Percentiles rank a stretch among this genome's conserved stretches.
Conservation (phyloP, 768 basidiomycete species). For the Trametes punicea region DNA sequence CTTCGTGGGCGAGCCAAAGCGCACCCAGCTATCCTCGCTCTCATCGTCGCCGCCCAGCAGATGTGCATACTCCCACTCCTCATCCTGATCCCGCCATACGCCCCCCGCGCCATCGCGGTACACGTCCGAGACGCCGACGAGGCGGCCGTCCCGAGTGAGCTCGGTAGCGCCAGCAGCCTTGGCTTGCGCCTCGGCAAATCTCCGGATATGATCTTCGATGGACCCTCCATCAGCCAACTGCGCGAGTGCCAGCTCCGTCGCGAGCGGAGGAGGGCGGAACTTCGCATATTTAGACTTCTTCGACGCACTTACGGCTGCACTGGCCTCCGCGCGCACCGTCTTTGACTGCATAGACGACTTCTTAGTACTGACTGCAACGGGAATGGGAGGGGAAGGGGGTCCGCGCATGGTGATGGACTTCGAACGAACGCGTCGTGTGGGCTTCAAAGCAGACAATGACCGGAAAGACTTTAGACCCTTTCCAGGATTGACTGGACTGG, state of each 20-base stretch:
- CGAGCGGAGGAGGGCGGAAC: slow-evolving; percentile 52
- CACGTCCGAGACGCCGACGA: slow-evolving; percentile 46
- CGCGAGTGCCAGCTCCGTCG: slow-evolving; percentile 65
- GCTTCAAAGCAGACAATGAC: slow-evolving; percentile 48
- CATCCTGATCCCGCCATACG: slow-evolving; percentile 70
- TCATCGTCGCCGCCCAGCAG: slow-evolving; percentile 45
- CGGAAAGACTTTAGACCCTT: slow-evolving; percentile 44
- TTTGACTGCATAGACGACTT: slow-evolving; percentile 14
- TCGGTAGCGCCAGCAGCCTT: slow-evolving; percentile 33
- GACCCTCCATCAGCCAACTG: slow-evolving; percentile 67
- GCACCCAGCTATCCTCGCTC: slow-evolving; percentile 31
- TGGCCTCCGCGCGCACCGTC: slow-evolving; percentile 17
- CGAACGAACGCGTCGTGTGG: slow-evolving; percentile 33
- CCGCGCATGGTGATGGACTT: slow-evolving; percentile 32
- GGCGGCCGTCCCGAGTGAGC: slow-evolving; percentile 23
- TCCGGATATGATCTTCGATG: slow-evolving; percentile 50
- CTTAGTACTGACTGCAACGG: neutral
- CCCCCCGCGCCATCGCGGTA: slow-evolving; percentile 60
- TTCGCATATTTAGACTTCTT: slow-evolving; percentile 46
- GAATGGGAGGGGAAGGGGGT: slow-evolving; percentile 23
- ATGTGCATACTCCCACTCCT: slow-evolving; percentile 65
- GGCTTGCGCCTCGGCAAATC: slow-evolving; percentile 54
- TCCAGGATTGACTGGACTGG: slow-evolving; percentile 17
- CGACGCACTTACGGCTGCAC: slow-evolving; percentile 38
- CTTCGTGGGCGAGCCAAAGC: slow-evolving; percentile 42